Evolutionary conservation across 352 stramenopile species (phyloP), one percentile per base, ranked within the genome.

Genomic region (Phytophthora chlamydospora): DNA sequence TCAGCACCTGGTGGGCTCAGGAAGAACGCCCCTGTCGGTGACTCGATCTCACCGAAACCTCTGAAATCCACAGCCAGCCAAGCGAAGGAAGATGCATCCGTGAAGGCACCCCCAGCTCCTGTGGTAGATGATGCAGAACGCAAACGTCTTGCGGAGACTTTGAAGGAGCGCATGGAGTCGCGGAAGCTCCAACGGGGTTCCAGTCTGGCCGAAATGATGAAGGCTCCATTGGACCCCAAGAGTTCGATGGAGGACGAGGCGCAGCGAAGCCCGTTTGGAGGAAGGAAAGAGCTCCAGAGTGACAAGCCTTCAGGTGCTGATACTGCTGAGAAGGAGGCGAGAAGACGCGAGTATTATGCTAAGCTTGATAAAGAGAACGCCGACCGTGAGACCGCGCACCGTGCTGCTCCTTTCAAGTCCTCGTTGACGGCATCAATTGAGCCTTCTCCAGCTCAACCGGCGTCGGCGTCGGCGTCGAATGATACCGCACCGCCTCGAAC

Each of bases 281-380:
- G 16, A 66, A 63, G 31, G 58, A 72, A 62, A 12, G 50, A 67
- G 34, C 19, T 62, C 21, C 45, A 53, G 16, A 60, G 56, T 52
- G 63, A 60, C 14, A 50, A 35, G 60, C 11, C 35, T 31, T 24
- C 67, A 40, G 54, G 17, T 57, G 39, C 4, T 49, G 41, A 11
- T 53, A 34, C 55, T 34, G 40, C 39, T 36, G 76, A 83, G n/a
- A 86, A 85, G 27, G 64, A 83, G 13, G 60, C 68, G 36, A 79
- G 80, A 50, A 75, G 64, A 14, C 69, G 73, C 1, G 76, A 81
- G 31, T 89, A 76, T 59, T 94, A 80, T 49, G 71, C 61, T 2
- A 85, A 80, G 13, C 54, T 90, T 6, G 65, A 91, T 31, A 76
- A 77, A 17, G 83, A 91, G 36, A 75, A 88, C 4, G 48, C 62